A percentile compares a stretch with the other conserved stretches of the same genome.
Evolutionary conservation across 2,329 filamentous ascomycete genomes (phyloP).

Genomic region (Aspergillus sp.): DNA sequence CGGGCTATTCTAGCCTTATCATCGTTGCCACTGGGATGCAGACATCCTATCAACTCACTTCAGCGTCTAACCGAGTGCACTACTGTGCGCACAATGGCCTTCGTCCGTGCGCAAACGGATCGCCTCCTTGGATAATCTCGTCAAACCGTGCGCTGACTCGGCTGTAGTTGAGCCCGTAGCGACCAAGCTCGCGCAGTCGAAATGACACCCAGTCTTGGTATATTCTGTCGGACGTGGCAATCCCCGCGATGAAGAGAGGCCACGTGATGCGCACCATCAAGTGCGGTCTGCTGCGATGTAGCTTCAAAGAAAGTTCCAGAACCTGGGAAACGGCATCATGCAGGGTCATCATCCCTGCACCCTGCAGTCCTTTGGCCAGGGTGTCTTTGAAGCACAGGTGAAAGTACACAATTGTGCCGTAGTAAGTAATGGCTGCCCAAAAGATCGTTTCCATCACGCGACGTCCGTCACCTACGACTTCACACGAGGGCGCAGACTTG

Average conservation of each 20-base stretch:
- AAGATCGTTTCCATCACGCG: conserved; percentile 29
- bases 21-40: neutral
- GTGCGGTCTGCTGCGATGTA: conserved; percentile 26
- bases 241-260: conserved; percentile 30
- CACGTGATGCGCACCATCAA: conserved; percentile 28
- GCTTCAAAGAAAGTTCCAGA: conserved; percentile 26
- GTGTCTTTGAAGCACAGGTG: conserved; percentile 27
- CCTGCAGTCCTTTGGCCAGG: conserved; percentile 5
- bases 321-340: conserved; percentile 24
- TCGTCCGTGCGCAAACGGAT: conserved; percentile 13
- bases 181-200: conserved; percentile 27
- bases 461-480: conserved; percentile 20
- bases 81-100: neutral
- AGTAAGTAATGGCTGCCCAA: conserved; percentile 29
- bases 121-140: conserved; percentile 25
- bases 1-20: neutral
- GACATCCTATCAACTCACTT: neutral
- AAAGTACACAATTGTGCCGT: conserved; percentile 27
- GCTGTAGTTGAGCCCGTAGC: conserved; percentile 28
- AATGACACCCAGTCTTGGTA: conserved; percentile 34
- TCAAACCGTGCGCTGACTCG: conserved; percentile 26
- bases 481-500: conserved; percentile 20
- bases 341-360: conserved; percentile 18
- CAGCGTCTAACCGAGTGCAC: neutral
- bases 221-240: conserved; percentile 28